Conservation (phyloP, 768 basidiomycete species). For the Leccinum rimulosum region DNA sequence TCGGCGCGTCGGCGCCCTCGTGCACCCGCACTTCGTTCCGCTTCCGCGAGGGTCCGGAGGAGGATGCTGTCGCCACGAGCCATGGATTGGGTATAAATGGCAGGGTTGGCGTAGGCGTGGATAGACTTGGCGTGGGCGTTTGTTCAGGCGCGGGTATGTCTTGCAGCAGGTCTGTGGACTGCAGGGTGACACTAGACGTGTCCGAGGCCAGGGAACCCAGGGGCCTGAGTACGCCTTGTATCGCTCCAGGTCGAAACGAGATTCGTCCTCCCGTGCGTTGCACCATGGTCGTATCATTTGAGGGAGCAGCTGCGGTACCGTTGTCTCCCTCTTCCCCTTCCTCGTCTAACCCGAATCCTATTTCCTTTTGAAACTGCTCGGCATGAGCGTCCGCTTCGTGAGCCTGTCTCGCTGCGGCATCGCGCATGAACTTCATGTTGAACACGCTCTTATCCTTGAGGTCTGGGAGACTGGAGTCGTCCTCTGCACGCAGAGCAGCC, state of each 20-base stretch:
- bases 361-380: slow-evolving; percentile 71
- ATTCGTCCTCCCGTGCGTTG: slow-evolving; percentile 69
- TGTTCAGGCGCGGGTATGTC: slow-evolving; percentile 21
- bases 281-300: slow-evolving; percentile 36
- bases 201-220: background rate
- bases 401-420: slow-evolving; percentile 73
- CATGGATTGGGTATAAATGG: slow-evolving; percentile 66
- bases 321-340: slow-evolving; percentile 32
- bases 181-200: slow-evolving; percentile 30
- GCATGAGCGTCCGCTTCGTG: slow-evolving; percentile 54
- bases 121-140: slow-evolving; percentile 10
- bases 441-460: slow-evolving; percentile 68
- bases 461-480: slow-evolving; percentile 23
- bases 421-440: slow-evolving; percentile 98
- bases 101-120: slow-evolving; percentile 17
- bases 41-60: slow-evolving; percentile 57
- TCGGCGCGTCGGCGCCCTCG: slow-evolving; percentile 57
- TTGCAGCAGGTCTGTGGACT: slow-evolving; percentile 52
- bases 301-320: slow-evolving; percentile 28
- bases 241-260: slow-evolving; percentile 54
- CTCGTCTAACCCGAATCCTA: slow-evolving; percentile 45
- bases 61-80: slow-evolving; percentile 46
- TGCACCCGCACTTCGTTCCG: slow-evolving; percentile 70
- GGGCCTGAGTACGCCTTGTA: background rate
- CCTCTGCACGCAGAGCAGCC: slow-evolving; percentile 43